Percentiles rank a stretch among this genome's conserved stretches.
Conservation (phyloP, 805 yeast species). For the Candida maris region DNA sequence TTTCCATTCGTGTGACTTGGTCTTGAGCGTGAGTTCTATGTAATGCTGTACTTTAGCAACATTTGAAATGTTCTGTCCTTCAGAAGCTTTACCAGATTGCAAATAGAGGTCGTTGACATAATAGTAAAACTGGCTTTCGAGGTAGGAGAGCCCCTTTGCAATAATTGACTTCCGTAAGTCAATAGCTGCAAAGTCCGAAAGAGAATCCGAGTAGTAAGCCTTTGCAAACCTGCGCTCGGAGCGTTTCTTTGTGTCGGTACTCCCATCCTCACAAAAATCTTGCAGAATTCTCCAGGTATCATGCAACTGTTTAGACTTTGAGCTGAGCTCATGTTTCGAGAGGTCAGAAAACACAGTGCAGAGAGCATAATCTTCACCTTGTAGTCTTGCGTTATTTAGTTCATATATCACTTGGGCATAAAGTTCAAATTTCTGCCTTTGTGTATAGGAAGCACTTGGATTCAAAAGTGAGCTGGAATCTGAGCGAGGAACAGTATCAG, state of each 20-base stretch:
- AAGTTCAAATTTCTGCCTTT: conserved; percentile 58
- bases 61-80: conserved; percentile 43
- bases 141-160: conserved; percentile 50
- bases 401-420: conserved; percentile 70
- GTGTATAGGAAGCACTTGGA: conserved; percentile 37
- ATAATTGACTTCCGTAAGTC: conserved; percentile 45
- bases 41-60: conserved; percentile 68
- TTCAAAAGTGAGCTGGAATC: conserved; percentile 20
- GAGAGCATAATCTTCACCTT: conserved; percentile 49
- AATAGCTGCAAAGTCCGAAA: conserved; percentile 29
- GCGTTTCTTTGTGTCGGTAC: conserved; percentile 29
- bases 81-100: conserved; percentile 28
- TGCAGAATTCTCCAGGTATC: conserved; percentile 72
- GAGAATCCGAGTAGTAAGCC: conserved; percentile 25
- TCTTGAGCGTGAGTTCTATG: conserved; percentile 41
- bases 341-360: conserved; percentile 58
- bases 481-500: conserved; percentile 25
- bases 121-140: conserved; percentile 76
- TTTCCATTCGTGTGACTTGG: conserved; percentile 45
- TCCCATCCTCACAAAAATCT: conserved; percentile 37
- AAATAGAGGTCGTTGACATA: conserved; percentile 65
- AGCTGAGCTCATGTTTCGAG: conserved; percentile 54
- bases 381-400: conserved; percentile 66
- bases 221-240: conserved; percentile 33
- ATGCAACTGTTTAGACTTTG: conserved; percentile 64